Conservation (phyloP, 192 early-diverging fungal genomes). For the Chytriomyces hyalinus region DNA sequence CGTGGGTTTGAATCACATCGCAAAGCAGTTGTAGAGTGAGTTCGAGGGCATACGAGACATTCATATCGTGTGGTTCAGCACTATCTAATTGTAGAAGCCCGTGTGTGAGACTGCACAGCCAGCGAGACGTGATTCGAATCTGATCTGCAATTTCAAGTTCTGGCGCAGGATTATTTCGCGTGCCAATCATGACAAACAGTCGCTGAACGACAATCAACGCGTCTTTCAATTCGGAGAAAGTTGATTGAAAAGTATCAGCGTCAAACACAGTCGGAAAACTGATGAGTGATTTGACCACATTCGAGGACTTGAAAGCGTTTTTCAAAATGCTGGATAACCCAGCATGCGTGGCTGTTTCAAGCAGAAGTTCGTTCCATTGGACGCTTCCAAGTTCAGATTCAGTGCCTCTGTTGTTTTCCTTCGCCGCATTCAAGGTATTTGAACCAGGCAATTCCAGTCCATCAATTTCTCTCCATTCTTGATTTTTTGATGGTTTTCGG, state of each 20-base stretch:
- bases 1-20: neutral
- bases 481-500: neutral
- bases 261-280: no score
- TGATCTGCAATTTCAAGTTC: neutral
- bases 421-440: neutral
- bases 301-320: no score
- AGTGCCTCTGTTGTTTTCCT: neutral
- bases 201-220: conserved; percentile 5
- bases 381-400: no score
- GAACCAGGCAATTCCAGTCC: conserved; percentile 1
- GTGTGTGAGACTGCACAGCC: conserved; percentile 18
- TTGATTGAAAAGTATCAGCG: no score
- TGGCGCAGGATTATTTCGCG: neutral
- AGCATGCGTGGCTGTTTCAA: no score
- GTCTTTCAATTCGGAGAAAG: neutral
- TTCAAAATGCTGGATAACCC: no score
- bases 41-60: neutral
- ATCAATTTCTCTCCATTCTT: conserved; percentile 5
- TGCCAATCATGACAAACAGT: neutral
- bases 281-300: no score
- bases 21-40: conserved; percentile 19
- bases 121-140: neutral
- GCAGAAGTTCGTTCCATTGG: neutral
- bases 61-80: no score
- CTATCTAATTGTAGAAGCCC: conserved; percentile 12